Percentiles rank a stretch among this genome's conserved stretches.
Evolutionary conservation across 805 yeast species (phyloP).

Genomic region (Maudiozyma bulderi): DNA sequence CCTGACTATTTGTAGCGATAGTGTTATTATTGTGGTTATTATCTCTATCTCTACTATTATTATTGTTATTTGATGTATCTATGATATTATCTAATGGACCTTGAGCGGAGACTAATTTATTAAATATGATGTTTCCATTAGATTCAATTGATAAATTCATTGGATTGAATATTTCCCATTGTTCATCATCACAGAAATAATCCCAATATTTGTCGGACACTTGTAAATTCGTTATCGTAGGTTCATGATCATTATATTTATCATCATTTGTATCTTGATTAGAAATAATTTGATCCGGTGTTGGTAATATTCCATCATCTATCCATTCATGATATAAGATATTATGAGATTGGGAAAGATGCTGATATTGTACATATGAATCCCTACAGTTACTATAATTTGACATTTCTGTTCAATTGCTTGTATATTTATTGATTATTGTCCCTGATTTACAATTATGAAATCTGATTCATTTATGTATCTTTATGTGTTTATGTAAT

Average conservation of each 20-base stretch:
- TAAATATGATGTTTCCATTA: slow-evolving; percentile 13
- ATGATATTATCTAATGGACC: neutral
- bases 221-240: neutral
- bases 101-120: neutral
- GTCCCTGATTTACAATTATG: too few relatives aligned
- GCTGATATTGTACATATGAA: slow-evolving; percentile 23
- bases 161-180: slow-evolving; percentile 22
- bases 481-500: neutral
- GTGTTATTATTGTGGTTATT: neutral
- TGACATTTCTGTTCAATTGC: neutral
- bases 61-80: neutral
- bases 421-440: too few relatives aligned
- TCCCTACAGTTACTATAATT: slow-evolving; percentile 14
- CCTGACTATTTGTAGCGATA: too few relatives aligned
- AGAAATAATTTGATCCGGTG: slow-evolving; percentile 14
- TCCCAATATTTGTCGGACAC: slow-evolving; percentile 22
- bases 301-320: slow-evolving; percentile 20
- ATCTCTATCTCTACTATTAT: neutral
- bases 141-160: slow-evolving; percentile 14
- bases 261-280: too few relatives aligned
- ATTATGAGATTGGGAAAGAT: slow-evolving; percentile 16
- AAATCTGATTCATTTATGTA: neutral
- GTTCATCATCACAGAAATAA: slow-evolving; percentile 25
- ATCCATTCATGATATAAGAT: slow-evolving; percentile 24
- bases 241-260: neutral